These are phyloP conservation scores for Cinnamomum micranthum DNA, from an alignment of 164 flowering plant species.

Conservation along the genomic window DNA sequence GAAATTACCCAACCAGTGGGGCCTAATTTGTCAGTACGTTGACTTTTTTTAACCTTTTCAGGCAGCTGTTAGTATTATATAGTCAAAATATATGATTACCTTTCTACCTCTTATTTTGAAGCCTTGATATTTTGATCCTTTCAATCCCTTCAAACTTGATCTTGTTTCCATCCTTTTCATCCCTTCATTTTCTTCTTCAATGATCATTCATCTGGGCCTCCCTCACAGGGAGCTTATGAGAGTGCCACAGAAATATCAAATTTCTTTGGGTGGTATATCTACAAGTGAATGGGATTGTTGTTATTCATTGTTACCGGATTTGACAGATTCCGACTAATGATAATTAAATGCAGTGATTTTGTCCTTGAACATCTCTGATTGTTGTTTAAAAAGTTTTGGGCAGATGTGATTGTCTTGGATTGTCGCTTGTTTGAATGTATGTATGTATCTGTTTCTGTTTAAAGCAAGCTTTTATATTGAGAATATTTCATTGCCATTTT, in stretches of 20 bases:
- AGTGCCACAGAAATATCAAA: conserved; percentile 53
- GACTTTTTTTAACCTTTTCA: too few relatives aligned
- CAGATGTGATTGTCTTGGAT: not conserved
- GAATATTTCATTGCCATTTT: not conserved
- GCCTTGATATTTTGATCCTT: too few relatives aligned
- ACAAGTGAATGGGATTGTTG: conserved; percentile 17
- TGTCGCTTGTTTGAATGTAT: not conserved
- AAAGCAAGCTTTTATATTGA: not conserved
- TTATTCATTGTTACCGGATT: not conserved
- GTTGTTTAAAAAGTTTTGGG: not conserved
- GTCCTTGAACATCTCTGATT: not conserved
- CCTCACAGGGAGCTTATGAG: conserved; percentile 63
- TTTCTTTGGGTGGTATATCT: conserved; percentile 45
- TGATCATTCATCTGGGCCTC: too few relatives aligned
- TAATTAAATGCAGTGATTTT: not conserved
- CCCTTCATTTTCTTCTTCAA: too few relatives aligned
- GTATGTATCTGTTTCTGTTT: not conserved
- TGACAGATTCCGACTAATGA: too few relatives aligned
- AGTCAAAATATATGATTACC: too few relatives aligned
- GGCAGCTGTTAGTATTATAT: too few relatives aligned
- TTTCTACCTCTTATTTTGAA: too few relatives aligned
- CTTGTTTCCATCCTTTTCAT: too few relatives aligned
- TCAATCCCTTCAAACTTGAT: too few relatives aligned
- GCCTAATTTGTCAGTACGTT: too few relatives aligned
- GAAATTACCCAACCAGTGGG: too few relatives aligned